Evolutionary conservation across 306 rosid species (phyloP).

Genomic region (Amphicarpaea edgeworthii): DNA sequence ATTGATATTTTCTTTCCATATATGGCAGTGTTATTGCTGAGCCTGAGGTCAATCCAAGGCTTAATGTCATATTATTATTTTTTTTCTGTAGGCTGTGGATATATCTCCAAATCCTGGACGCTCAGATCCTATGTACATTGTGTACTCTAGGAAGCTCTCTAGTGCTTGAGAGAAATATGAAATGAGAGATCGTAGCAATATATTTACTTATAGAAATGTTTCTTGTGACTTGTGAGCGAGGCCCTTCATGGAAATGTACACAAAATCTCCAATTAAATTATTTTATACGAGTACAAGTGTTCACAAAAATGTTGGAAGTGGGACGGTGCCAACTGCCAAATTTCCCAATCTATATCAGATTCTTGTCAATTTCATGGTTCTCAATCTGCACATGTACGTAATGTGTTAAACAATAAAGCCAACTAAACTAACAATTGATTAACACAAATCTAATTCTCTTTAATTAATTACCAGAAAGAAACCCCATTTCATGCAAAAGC

Average conservation of each 20-base stretch:
- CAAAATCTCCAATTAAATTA: slow-evolving; percentile 15
- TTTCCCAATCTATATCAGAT: too few relatives aligned
- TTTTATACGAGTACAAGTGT: too few relatives aligned
- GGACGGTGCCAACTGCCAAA: too few relatives aligned
- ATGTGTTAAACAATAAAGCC: too few relatives aligned
- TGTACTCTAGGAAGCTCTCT: slow-evolving; percentile 65
- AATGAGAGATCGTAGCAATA: slow-evolving; percentile 11
- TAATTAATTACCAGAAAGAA: too few relatives aligned
- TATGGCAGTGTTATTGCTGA: slow-evolving; percentile 12
- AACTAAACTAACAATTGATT: too few relatives aligned
- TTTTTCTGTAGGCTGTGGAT: slow-evolving; percentile 68
- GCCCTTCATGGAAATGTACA: slow-evolving; percentile 19
- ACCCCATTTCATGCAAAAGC: too few relatives aligned
- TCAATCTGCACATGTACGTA: too few relatives aligned
- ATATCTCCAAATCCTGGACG: slow-evolving; percentile 87
- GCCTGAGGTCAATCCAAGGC: slow-evolving; percentile 10
- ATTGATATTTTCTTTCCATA: slow-evolving; percentile 21
- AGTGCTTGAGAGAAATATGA: slow-evolving; percentile 42
- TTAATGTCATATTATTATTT: slow-evolving; percentile 23
- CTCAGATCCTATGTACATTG: slow-evolving; percentile 79
- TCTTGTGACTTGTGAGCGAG: slow-evolving; percentile 9
- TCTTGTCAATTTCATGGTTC: too few relatives aligned
- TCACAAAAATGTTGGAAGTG: too few relatives aligned
- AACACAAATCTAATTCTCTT: too few relatives aligned
- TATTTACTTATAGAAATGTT: slow-evolving; percentile 25